Conservation (phyloP, 2,329 filamentous ascomycete genomes). For the Metarhizium rileyi region DNA sequence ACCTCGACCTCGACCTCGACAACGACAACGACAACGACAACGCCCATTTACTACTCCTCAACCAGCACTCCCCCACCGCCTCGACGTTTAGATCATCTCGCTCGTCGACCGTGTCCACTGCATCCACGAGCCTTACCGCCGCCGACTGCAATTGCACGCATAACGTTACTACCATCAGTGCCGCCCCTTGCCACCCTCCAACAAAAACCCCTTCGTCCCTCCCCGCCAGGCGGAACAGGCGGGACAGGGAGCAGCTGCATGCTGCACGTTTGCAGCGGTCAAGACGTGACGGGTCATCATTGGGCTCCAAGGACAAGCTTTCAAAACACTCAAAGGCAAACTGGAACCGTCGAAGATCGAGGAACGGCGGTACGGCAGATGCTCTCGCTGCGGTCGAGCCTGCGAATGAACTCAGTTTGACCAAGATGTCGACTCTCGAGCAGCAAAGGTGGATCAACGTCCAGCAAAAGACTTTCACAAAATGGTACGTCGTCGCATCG, state of each 20-base stretch:
- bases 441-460: slow-evolving; percentile 65
- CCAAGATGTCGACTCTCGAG: slow-evolving; percentile 54
- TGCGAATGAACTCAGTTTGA: slow-evolving; percentile 38
- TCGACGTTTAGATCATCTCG: slow-evolving; percentile 10
- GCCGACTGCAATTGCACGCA: background rate
- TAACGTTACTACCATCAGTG: slow-evolving; percentile 10
- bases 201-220: background rate
- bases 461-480: slow-evolving; percentile 98
- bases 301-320: slow-evolving; percentile 8
- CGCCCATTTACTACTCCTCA: slow-evolving; percentile 16
- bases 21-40: slow-evolving; percentile 7
- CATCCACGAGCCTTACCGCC: background rate
- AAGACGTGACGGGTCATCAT: slow-evolving; percentile 23
- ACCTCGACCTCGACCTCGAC: too few relatives aligned
- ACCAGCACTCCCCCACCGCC: slow-evolving; percentile 16
- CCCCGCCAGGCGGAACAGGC: slow-evolving; percentile 15
- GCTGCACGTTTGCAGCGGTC: slow-evolving; percentile 38
- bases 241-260: slow-evolving; percentile 40
- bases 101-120: slow-evolving; percentile 1
- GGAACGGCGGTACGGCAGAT: slow-evolving; percentile 24
- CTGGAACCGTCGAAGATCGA: slow-evolving; percentile 25
- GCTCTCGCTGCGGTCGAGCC: slow-evolving; percentile 36
- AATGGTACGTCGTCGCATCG: slow-evolving; percentile 54
- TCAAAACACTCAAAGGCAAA: slow-evolving; percentile 8
- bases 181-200: slow-evolving; percentile 15